phyloP scores from a whole-genome alignment of 306 rosid species.

The Prunus padus region DNA sequence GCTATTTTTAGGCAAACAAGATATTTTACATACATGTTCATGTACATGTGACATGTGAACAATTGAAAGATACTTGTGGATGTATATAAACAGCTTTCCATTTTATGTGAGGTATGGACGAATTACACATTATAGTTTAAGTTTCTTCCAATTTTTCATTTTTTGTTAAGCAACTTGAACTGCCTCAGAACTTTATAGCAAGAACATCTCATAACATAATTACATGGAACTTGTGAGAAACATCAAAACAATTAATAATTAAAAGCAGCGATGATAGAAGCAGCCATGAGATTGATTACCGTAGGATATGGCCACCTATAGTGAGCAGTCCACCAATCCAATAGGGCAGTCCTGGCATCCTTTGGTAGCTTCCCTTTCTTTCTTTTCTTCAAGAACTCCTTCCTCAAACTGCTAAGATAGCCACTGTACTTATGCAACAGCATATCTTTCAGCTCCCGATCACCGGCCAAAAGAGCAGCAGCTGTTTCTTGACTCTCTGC shows the following conservation, averaged over 20 bases:
- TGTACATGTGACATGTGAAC: neutral
- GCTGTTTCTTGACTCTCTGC: conserved; percentile 23
- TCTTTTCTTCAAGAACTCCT: conserved; percentile 64
- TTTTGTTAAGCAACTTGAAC: neutral
- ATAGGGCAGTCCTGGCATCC: conserved; percentile 56
- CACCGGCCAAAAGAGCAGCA: conserved; percentile 17
- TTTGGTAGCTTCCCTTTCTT: conserved; percentile 92
- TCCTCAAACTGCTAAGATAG: conserved; percentile 61
- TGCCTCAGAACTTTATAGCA: neutral
- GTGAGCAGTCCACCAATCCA: conserved; percentile 78
- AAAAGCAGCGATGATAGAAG: neutral
- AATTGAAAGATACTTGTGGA: neutral
- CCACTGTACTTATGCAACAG: conserved; percentile 83
- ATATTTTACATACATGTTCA: neutral
- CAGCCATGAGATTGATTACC: conserved; percentile 36
- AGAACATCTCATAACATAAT: neutral
- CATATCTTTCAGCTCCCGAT: conserved; percentile 65
- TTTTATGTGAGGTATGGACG: no score
- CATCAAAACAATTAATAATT: neutral
- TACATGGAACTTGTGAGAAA: neutral
- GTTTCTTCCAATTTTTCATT: neutral
- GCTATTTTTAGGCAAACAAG: neutral
- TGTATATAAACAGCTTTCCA: no score
- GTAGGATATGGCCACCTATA: conserved; percentile 90
- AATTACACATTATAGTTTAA: neutral